Evolutionary conservation across 257 asterid species (phyloP).

Genomic region (Phtheirospermum japonicum): DNA sequence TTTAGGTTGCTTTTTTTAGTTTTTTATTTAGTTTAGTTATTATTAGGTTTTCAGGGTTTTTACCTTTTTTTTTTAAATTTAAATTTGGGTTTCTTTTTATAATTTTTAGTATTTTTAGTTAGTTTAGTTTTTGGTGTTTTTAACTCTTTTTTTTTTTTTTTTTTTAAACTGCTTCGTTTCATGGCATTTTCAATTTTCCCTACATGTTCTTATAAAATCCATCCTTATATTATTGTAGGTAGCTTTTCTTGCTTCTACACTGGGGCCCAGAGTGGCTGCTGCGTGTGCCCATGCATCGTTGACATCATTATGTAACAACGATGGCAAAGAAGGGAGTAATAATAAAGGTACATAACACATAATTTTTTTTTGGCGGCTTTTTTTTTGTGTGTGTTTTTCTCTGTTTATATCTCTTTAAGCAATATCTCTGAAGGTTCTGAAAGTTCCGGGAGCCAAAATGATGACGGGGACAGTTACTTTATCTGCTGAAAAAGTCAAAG

Average conservation of each 20-base stretch:
- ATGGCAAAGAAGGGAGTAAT: conserved; percentile 37
- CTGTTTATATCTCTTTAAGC: neutral
- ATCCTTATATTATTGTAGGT: conserved; percentile 40
- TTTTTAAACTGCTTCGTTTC: no score
- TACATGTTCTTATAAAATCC: neutral
- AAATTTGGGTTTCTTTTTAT: no score
- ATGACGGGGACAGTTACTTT: conserved; percentile 35
- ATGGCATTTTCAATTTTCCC: conserved; percentile 6
- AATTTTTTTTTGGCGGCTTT: neutral
- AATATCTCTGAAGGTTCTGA: conserved; percentile 32
- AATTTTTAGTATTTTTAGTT: no score
- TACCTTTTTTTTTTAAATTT: no score
- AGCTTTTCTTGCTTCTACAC: conserved; percentile 59
- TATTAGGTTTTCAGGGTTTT: no score
- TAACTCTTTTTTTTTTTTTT: no score
- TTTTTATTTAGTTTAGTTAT: no score
- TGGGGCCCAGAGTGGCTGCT: conserved; percentile 76
- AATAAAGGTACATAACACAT: conserved; percentile 43
- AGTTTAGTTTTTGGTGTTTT: no score
- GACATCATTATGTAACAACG: conserved; percentile 46
- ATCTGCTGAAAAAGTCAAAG: conserved; percentile 48
- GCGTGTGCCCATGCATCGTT: conserved; percentile 71
- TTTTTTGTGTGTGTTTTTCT: conserved; percentile 9
- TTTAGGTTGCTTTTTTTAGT: no score
- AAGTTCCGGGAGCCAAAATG: conserved; percentile 36